A percentile compares a stretch with the other conserved stretches of the same genome.
These are phyloP conservation scores for Silene conica DNA, from an alignment of 148 eudicot genomes.

Conservation along the genomic window DNA sequence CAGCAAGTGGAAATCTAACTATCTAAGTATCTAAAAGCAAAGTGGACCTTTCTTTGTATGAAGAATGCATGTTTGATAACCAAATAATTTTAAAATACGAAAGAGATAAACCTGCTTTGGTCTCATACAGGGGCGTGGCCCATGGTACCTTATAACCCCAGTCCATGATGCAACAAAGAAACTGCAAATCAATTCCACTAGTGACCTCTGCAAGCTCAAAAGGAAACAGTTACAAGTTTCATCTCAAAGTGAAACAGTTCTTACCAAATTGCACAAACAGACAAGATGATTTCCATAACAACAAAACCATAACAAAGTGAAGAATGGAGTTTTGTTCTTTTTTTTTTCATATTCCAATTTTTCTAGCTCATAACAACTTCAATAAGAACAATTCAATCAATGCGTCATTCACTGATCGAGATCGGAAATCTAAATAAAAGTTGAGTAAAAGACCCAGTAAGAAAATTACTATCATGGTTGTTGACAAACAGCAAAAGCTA, in stretches of 20 bases:
- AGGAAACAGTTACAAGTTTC: neutral
- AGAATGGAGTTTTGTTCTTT: no score
- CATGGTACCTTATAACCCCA: slow-evolving; percentile 93
- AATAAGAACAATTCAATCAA: no score
- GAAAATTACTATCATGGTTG: no score
- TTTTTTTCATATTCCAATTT: no score
- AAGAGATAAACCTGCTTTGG: slow-evolving; percentile 65
- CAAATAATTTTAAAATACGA: neutral
- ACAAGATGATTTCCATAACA: no score
- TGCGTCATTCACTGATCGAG: no score
- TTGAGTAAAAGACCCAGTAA: no score
- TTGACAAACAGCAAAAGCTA: no score
- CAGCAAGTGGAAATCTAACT: neutral
- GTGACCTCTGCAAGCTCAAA: slow-evolving; percentile 52
- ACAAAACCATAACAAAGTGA: no score
- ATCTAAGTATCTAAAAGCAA: neutral
- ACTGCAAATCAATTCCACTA: slow-evolving; percentile 93
- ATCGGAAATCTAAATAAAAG: no score
- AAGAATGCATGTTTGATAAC: neutral
- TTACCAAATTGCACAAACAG: neutral
- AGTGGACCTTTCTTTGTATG: neutral
- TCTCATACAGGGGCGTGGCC: slow-evolving; percentile 90
- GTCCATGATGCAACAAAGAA: slow-evolving; percentile 99
- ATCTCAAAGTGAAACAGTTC: neutral
- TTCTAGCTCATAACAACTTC: no score